Evolutionary conservation across 2,329 filamentous ascomycete species (phyloP).

Genomic region (Ascochyta fabae): DNA sequence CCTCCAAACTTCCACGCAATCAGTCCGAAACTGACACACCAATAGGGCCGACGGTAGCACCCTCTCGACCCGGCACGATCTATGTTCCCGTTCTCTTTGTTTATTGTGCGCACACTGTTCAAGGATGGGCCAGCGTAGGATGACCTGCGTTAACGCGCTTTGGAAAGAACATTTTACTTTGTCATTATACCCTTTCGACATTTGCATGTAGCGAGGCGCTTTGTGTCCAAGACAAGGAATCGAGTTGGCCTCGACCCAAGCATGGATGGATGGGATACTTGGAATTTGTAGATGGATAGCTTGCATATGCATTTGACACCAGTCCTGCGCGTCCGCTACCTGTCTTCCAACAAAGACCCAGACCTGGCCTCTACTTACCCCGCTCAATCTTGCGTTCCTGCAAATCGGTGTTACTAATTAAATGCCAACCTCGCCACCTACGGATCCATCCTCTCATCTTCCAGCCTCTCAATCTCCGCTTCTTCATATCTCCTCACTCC

Average conservation of each 20-base stretch:
- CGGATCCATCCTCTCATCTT: not conserved
- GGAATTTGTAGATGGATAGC: constrained; percentile 4
- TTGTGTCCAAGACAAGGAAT: constrained; percentile 5
- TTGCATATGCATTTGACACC: constrained; percentile 9
- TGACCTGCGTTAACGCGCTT: not conserved
- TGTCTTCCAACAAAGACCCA: not conserved
- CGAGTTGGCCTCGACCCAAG: not conserved
- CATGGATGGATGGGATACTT: not conserved
- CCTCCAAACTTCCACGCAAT: not conserved
- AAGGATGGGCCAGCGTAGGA: not conserved
- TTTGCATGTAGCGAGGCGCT: constrained; percentile 19
- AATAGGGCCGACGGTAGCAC: constrained; percentile 29
- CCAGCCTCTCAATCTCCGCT: not conserved
- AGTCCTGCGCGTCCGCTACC: not conserved
- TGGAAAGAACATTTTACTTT: constrained; percentile 14
- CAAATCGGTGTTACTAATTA: no score
- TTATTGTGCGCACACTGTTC: constrained; percentile 3
- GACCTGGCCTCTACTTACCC: not conserved
- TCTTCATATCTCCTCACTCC: not conserved
- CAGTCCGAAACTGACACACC: not conserved
- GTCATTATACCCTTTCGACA: constrained; percentile 20
- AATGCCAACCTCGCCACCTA: no score
- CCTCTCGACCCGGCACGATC: constrained; percentile 20
- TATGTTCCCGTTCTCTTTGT: constrained; percentile 16
- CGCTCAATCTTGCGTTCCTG: not conserved